Evolutionary conservation across 2,329 filamentous ascomycete genomes (phyloP).

Genomic region (Fusarium ramigenum): DNA sequence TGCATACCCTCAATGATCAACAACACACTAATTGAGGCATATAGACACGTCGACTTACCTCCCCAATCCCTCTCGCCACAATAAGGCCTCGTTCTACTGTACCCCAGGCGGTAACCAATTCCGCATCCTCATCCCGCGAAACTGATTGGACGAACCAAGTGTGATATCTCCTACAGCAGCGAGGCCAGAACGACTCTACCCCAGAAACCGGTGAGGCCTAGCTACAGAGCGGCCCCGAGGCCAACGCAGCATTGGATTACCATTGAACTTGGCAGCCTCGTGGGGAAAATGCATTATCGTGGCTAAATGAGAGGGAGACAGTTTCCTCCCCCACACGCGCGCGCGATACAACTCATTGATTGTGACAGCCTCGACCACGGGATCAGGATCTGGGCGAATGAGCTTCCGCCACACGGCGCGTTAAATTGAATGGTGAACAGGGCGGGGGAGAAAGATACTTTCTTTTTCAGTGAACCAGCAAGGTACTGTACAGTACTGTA

Average conservation of each 20-base stretch:
- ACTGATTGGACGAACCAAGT: slow-evolving; percentile 22
- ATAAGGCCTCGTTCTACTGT: slow-evolving; percentile 1
- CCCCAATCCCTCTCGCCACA: background rate
- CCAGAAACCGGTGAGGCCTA: slow-evolving; percentile 30
- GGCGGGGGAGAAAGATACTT: background rate
- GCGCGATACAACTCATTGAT: slow-evolving; percentile 2
- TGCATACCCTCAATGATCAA: background rate
- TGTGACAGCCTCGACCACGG: slow-evolving; percentile 21
- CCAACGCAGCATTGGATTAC: slow-evolving; percentile 1
- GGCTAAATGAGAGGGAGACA: slow-evolving; percentile 21
- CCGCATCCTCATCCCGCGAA: background rate
- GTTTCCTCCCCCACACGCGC: slow-evolving; percentile 14
- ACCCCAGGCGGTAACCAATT: background rate
- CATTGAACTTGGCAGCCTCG: slow-evolving; percentile 24
- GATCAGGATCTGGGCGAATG: slow-evolving; percentile 31
- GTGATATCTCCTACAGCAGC: slow-evolving; percentile 12
- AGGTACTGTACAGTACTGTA: background rate
- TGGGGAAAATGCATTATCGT: slow-evolving; percentile 6
- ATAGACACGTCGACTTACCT: slow-evolving; percentile 7
- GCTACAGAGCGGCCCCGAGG: background rate
- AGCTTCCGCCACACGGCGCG: slow-evolving; percentile 40
- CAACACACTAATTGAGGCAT: slow-evolving; percentile 9
- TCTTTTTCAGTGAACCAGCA: background rate
- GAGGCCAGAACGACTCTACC: slow-evolving; percentile 13
- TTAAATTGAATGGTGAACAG: slow-evolving; percentile 6